Percentiles rank a stretch among this genome's conserved stretches.
phyloP scores from a whole-genome alignment of 2,329 filamentous ascomycete genomes.

The Alternaria metachromatica region DNA sequence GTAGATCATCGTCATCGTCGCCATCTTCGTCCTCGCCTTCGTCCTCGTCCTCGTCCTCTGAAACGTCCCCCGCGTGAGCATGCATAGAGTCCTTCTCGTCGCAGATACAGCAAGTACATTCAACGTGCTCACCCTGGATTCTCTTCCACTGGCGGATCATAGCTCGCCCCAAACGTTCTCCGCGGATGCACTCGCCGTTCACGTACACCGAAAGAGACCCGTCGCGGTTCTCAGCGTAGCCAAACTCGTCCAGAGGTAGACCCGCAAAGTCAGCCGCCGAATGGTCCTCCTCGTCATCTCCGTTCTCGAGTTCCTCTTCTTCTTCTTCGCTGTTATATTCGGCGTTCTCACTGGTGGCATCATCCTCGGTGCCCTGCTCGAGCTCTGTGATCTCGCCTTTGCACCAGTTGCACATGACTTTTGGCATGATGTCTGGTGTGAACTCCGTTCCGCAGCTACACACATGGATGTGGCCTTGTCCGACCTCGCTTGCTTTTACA shows the following conservation, averaged over 20 bases:
- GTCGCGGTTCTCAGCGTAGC: constrained; percentile 6
- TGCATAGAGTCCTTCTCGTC: not conserved
- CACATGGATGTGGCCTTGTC: not conserved
- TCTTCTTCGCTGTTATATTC: not conserved
- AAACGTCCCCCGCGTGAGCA: not conserved
- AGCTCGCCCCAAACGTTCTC: constrained; percentile 1
- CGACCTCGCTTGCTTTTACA: not conserved
- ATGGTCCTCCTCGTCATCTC: constrained; percentile 6
- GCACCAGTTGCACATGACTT: constrained; percentile 17
- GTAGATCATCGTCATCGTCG: not conserved
- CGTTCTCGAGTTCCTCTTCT: not conserved
- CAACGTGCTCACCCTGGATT: not conserved
- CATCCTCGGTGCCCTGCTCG: not conserved
- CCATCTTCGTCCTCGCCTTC: not conserved
- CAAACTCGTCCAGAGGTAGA: not conserved
- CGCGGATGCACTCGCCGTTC: not conserved
- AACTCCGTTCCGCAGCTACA: constrained; percentile 11
- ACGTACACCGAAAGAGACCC: constrained; percentile 4
- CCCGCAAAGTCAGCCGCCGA: constrained; percentile 5
- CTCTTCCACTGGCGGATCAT: not conserved
- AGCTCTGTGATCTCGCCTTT: constrained; percentile 2
- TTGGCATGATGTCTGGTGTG: not conserved
- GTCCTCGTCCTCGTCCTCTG: not conserved
- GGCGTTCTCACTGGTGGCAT: not conserved
- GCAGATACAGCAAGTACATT: constrained; percentile 10